Evolutionary conservation across 2,329 filamentous ascomycete genomes (phyloP), one percentile per base, ranked within the genome.

Genomic region (Chaetomium olivaceum): DNA sequence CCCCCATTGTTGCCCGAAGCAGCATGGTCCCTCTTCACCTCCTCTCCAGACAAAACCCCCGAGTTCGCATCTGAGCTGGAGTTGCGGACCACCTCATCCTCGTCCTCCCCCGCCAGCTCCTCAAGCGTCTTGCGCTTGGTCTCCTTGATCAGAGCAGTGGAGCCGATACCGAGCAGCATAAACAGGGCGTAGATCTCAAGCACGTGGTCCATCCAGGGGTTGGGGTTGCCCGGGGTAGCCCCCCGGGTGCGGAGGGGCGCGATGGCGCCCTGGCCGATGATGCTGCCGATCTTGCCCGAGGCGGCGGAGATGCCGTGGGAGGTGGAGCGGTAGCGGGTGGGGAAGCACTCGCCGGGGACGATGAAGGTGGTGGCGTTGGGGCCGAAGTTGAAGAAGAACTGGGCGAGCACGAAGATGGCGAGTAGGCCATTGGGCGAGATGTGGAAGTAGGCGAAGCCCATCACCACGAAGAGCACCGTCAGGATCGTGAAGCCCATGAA

Each of bases 181-280:
- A 93, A 92, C 31, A 91, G 81, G 6, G 89, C 89, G 73, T 83
- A 85, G 71, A 92, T 92, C 81, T 91, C 81, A 74, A 93, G 86
- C 50, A 92, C 89, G 76, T 92, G 90, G 78, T 92, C 83, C 76
- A 93, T 83, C 90, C 90, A 93, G 1, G 89, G 90, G 61, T 71
- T 73, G 19, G 75, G 69, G 68, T 80, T 78, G 2, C 61, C 69
- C 8, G 77, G 76, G 39, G 79, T 78, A 19, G 78, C 81, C n/a
- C 80, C 80, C 16, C 74, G 74, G 12, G 80, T 82, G 58, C 83
- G 79, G 19, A 87, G 80, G 14, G 81, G 83, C 2, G 83, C 81
- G 70, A 87, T 85, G 71, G 85, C 84, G 50, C 83, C 82, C 77
- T 85, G 83, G 61, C 83, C 83, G 66, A 84, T 84, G 74, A 86